These are phyloP conservation scores for Coccomyxa subellipsoidea DNA, from an alignment of 163 green algal genomes.

Conservation along the genomic window DNA sequence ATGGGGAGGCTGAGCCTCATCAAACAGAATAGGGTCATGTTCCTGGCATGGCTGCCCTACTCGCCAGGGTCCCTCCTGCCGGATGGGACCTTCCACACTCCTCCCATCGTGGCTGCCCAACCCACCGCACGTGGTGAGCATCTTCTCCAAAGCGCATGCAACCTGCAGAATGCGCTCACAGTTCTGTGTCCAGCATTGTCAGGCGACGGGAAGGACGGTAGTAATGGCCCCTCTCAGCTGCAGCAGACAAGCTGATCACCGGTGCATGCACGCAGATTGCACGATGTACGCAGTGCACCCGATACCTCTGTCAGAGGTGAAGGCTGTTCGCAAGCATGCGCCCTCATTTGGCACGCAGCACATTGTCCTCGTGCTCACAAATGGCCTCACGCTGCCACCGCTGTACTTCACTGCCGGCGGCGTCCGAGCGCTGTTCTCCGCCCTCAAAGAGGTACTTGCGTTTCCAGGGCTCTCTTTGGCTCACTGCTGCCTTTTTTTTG, in stretches of 20 bases:
- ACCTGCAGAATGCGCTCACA: too few relatives aligned
- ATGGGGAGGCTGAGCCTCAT: constrained; percentile 43
- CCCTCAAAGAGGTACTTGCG: constrained; percentile 35
- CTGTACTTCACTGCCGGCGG: constrained; percentile 65
- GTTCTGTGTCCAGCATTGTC: too few relatives aligned
- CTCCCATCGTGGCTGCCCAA: neutral
- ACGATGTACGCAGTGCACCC: constrained; percentile 66
- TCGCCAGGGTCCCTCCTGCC: constrained; percentile 21
- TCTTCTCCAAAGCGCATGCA: neutral
- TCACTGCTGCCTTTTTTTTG: too few relatives aligned
- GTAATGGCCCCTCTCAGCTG: too few relatives aligned
- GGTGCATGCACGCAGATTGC: constrained; percentile 29
- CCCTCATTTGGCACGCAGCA: constrained; percentile 50
- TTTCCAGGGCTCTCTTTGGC: too few relatives aligned
- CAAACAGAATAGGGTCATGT: constrained; percentile 46
- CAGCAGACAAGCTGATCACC: too few relatives aligned
- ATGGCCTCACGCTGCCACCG: constrained; percentile 59
- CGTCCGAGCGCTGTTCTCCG: constrained; percentile 47
- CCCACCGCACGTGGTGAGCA: neutral
- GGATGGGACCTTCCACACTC: constrained; percentile 23
- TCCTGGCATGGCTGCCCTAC: constrained; percentile 51
- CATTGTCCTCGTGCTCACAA: constrained; percentile 57
- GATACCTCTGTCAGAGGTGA: constrained; percentile 67
- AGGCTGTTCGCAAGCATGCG: constrained; percentile 48
- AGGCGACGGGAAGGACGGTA: too few relatives aligned